Conservation (phyloP, 2,329 filamentous ascomycete species). For the Botrytis fragariae region DNA sequence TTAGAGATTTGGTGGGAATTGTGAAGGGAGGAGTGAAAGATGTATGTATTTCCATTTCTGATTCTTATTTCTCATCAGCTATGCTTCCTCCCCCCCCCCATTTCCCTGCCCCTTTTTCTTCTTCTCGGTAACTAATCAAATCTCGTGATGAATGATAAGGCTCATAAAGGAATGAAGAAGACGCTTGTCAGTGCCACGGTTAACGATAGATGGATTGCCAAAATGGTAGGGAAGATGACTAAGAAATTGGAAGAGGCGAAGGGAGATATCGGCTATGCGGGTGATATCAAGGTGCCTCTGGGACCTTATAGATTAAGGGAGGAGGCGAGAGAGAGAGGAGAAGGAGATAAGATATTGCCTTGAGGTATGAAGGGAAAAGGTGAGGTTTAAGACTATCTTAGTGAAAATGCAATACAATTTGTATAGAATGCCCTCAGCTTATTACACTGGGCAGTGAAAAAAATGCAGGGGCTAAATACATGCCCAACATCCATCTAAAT, state of each 20-base stretch:
- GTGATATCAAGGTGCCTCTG: conserved; percentile 44
- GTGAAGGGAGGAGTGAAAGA: conserved; percentile 46
- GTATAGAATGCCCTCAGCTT: neutral
- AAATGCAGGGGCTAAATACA: neutral
- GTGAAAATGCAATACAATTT: neutral
- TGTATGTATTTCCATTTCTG: neutral
- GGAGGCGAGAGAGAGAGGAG: conserved; percentile 21
- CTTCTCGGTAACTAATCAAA: neutral
- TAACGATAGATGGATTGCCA: conserved; percentile 55
- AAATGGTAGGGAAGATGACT: conserved; percentile 51
- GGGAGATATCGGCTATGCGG: conserved; percentile 51
- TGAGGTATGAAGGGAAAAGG: neutral
- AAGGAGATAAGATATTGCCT: conserved; percentile 32
- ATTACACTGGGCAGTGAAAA: neutral
- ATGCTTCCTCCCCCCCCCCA: too few relatives aligned
- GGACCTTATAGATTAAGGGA: conserved; percentile 26
- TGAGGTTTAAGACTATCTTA: neutral
- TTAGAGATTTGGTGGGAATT: conserved; percentile 30
- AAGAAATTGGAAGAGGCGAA: conserved; percentile 48
- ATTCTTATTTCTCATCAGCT: neutral
- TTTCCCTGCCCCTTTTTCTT: neutral
- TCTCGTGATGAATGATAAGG: neutral
- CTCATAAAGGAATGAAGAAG: conserved; percentile 33
- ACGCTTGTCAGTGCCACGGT: conserved; percentile 46
- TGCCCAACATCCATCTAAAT: neutral